phyloP scores from a whole-genome alignment of 2,329 filamentous ascomycete species.

The Stachybotrys chartarum region DNA sequence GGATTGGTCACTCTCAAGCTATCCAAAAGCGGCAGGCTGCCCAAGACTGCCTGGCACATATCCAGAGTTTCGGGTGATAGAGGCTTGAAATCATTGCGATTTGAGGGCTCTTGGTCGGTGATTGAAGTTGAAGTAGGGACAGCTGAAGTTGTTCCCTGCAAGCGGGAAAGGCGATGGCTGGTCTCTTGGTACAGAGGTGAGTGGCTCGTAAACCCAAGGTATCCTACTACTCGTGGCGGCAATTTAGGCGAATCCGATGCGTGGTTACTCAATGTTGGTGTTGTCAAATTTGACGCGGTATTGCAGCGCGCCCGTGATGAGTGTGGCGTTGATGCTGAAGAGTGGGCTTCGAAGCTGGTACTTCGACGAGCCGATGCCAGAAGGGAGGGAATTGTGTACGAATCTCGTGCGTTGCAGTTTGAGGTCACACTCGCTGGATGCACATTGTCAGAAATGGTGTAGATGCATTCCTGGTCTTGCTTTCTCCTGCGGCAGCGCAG shows the following conservation, averaged over 20 bases:
- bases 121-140: not conserved
- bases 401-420: not conserved
- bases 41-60: slow-evolving; percentile 28
- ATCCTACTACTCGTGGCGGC: slow-evolving; percentile 18
- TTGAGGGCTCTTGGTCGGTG: not conserved
- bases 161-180: slow-evolving; percentile 27
- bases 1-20: slow-evolving; percentile 23
- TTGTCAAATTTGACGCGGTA: no score
- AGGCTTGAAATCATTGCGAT: not conserved
- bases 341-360: no score
- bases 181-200: slow-evolving; percentile 34
- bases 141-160: slow-evolving; percentile 4
- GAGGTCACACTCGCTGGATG: not conserved
- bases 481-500: slow-evolving; percentile 17
- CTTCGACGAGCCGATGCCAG: no score
- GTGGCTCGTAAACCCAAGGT: slow-evolving; percentile 38
- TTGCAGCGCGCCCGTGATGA: no score
- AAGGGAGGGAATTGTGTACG: not conserved
- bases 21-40: slow-evolving; percentile 21
- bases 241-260: not conserved
- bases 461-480: slow-evolving; percentile 4
- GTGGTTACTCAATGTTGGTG: no score
- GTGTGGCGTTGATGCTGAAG: no score
- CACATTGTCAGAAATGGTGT: not conserved
- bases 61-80: slow-evolving; percentile 12